Evolutionary conservation across 2,329 filamentous ascomycete genomes (phyloP).

Genomic region (Diaporthe amygdali): DNA sequence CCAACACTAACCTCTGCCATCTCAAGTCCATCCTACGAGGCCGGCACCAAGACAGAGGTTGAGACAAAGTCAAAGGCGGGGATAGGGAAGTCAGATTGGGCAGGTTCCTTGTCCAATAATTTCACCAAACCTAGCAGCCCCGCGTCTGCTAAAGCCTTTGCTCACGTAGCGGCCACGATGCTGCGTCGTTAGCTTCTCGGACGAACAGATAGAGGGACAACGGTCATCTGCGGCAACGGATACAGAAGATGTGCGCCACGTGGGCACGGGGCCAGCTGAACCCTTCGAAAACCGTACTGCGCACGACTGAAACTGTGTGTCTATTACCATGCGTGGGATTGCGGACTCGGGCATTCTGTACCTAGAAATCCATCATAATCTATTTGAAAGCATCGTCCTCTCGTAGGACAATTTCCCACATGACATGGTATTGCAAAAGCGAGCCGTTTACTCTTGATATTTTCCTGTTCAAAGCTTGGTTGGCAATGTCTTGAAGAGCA

Average conservation of each 20-base stretch:
- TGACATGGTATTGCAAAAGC: no score
- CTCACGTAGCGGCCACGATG: background rate
- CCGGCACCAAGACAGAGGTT: background rate
- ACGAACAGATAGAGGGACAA: background rate
- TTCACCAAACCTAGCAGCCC: background rate
- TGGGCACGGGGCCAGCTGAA: background rate
- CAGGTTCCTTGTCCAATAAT: background rate
- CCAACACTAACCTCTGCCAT: background rate
- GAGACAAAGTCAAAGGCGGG: conserved; percentile 34
- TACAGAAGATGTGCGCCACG: background rate
- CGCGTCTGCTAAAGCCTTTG: background rate
- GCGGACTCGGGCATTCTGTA: background rate
- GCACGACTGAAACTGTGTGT: background rate
- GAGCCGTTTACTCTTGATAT: background rate
- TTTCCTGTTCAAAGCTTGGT: no score
- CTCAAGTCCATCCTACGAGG: background rate
- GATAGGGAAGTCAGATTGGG: conserved; percentile 30
- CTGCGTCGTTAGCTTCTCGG: background rate
- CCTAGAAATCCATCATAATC: background rate
- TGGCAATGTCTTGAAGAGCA: background rate
- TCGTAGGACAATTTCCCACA: background rate
- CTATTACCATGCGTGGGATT: background rate
- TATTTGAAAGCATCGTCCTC: background rate
- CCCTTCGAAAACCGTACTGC: background rate
- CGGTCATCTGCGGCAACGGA: background rate